These are phyloP conservation scores for Karstenula rhodostoma DNA, from an alignment of 2,329 filamentous ascomycete species.

Conservation along the genomic window DNA sequence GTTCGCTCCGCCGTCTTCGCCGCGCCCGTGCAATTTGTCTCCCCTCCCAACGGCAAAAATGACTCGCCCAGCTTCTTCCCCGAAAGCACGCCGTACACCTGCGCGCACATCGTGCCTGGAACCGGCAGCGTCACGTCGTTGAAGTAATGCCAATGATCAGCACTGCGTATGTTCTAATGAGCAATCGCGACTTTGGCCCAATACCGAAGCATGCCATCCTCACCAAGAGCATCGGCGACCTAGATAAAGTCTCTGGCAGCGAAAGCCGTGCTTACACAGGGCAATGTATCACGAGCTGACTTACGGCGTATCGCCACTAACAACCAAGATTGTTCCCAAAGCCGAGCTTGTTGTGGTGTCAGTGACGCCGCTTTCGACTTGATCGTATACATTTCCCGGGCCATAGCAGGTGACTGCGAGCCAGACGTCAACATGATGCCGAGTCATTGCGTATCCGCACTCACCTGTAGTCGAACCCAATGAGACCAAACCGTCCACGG, in stretches of 20 bases:
- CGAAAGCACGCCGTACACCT: background rate
- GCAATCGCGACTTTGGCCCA: too few relatives aligned
- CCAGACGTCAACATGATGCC: too few relatives aligned
- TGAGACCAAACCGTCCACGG: too few relatives aligned
- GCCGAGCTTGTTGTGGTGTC: too few relatives aligned
- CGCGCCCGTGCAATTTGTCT: background rate
- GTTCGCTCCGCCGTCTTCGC: background rate
- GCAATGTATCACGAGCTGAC: background rate
- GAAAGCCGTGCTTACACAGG: background rate
- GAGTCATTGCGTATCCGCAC: too few relatives aligned
- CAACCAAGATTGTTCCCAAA: too few relatives aligned
- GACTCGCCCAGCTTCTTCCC: background rate
- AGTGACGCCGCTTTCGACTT: too few relatives aligned
- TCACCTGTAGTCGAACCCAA: too few relatives aligned
- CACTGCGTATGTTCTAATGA: too few relatives aligned
- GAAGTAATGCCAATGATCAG: background rate
- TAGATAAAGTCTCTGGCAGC: background rate
- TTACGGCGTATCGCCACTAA: background rate
- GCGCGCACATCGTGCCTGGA: background rate
- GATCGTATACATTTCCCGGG: too few relatives aligned
- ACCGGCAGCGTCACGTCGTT: background rate
- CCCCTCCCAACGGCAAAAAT: background rate
- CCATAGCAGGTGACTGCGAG: too few relatives aligned
- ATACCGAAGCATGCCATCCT: too few relatives aligned
- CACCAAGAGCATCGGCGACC: background rate